Evolutionary conservation across 1,284 basidiomycete genomes (phyloP), one percentile per base, ranked within the genome.

Genomic region (Inonotus obliquus): DNA sequence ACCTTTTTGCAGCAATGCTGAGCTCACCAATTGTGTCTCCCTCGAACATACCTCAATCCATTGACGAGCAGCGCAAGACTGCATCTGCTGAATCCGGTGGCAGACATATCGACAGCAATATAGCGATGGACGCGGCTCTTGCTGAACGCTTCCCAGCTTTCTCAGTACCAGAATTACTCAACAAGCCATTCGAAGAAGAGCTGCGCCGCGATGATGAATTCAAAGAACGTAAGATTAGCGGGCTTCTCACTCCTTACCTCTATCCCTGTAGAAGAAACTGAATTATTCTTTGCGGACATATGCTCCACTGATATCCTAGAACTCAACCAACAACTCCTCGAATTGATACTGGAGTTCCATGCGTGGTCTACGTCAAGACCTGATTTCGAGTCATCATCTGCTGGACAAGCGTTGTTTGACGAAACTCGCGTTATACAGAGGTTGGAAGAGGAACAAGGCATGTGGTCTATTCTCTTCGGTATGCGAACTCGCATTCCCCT

Each of bases 401-500:
- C 67, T 44, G 63, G 64, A 14, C 57, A 62, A 21, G 44, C 39
- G 25, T 66, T 76, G 3, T 59, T 60, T 14, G 56, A 59, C 6
- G 68, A 65, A 5, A 67, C 76, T 51, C 65, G 68, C 25, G 65
- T 17, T 0, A 38, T 77, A 57, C 25, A 69, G 37, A 56, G 63
- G 48, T 63, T 63, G 6, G 71, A 74, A 59, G 62, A 67, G 58
- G 75, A 78, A 64, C 75, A 77, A 78, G 75, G 75, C 75, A 77
- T 69, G 76, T 78, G 65, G 49, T 68, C 68, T 11, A 41, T 62
- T 57, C 57, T 59, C 52, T 62, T 65, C 58, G 66, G 67, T 66
- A 65, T 54, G 63, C 61, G 52, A 56, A 32, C 52, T 39, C 27
- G 57, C 44, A 52, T 57, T 49, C 35, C 21, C 49, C 11, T 32